Base-by-base conservation (phyloP, 2,329 filamentous ascomycete genomes). In the Neonectria magnoliae region DNA sequence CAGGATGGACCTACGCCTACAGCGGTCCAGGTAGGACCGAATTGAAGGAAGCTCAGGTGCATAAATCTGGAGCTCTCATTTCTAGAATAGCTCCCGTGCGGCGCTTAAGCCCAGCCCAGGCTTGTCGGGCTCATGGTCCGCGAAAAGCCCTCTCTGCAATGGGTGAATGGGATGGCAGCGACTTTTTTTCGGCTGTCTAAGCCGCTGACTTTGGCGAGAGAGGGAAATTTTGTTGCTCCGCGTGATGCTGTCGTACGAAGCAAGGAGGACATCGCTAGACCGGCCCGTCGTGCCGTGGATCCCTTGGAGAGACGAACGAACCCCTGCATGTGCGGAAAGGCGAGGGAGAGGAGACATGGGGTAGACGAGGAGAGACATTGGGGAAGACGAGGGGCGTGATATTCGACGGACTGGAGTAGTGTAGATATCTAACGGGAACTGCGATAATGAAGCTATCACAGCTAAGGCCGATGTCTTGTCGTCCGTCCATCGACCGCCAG, bases 221-320 rank as follows among this genome's bases (percentile, higher is more conserved):
- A 48, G 33, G 52, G 41, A 61, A 42, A 58, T 57, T 44, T 22
- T 52, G 25, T 67, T 20, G 13, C 14, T 38, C 20, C 54, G 57
- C 16, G 47, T 45, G 33, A 41, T 38, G 13, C 50, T 36, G 18
- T 53, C 44, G 18, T 54, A 31, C 29, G 27, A 55, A 58, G 47
- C 50, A 29, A 54, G 20, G 36, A 38, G 51, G 48, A 38, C 27
- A 25, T 50, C 56, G 42, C 60, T 29, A 52, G 36, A 59, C 20
- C 68, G 68, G 68, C 38, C 68, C 68, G 68, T 18, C 13, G 36
- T 67, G 45, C 68, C 68, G 68, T 20, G 20, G 22, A 20, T 50
- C 51, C 31, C 61, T 62, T 68, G 66, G 68, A 11, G n/a, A 25
- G 25, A 25, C 1, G 25, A 25, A 27, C 20, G 33, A 64, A 44